Base-by-base conservation (phyloP, 2,329 filamentous ascomycete genomes). In the Blastomyces gilchristii region DNA sequence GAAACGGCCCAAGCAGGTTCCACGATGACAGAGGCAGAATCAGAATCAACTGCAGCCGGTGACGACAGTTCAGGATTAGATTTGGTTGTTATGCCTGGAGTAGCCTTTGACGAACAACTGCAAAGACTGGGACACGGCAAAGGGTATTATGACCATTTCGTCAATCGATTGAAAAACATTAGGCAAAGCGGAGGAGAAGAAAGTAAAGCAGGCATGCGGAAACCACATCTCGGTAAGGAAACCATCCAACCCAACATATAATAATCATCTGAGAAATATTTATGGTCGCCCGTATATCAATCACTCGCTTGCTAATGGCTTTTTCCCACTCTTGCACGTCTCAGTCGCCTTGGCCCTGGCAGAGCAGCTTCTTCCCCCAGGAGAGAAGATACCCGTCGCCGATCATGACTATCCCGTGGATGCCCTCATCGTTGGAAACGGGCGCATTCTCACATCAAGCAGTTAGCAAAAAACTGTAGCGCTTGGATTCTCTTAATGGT, bases 61-160 rank as follows among this genome's bases (percentile, higher is more conserved):
- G 22, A 50, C 22, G 22, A 50, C 22, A 61, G 71, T 68, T 62
- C 72, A 39, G 82, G 83, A 9, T 79, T 99, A 52, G 93, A 99
- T 74, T 76, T 99, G 67, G 89, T 99, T 67, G 81, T 99, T 37
- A 85, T 97, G 81, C 94, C 94, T 0, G 94, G 92, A 14, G 89
- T 99, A 70, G 93, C 91, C 2, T 99, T 99, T 75, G 92, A 97
- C 74, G 80, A 80, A 2, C 79, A 78, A 14, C 83, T 94, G 65
- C 84, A 87, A 68, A 84, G 94, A 69, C 82, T 97, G 25, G 94
- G 94, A 50, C 94, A 99, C 75, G 94, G 94, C 63, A 96, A 91
- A 75, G 94, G 94, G 41, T 99, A 96, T 78, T 99, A 99, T 80
- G 94, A 99, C 78, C 89, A 87, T 75, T 99, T 96, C 75, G 78